phyloP scores from a whole-genome alignment of 179 eudicot genomes.

The Beta lomatogona region DNA sequence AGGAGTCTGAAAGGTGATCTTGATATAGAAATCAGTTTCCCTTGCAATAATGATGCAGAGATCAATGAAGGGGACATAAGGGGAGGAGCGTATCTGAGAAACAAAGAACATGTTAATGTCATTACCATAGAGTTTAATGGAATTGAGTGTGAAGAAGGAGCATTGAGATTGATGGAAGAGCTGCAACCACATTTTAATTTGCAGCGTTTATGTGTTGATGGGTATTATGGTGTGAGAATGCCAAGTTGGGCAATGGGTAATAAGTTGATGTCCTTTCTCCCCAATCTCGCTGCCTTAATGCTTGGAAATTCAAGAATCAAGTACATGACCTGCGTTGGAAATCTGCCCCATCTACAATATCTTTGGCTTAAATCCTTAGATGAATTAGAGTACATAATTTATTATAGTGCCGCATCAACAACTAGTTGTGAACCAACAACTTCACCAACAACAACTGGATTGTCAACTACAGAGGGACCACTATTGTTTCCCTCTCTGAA shows the following conservation, averaged over 20 bases:
- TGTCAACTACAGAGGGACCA: too few relatives aligned
- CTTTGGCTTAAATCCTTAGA: too few relatives aligned
- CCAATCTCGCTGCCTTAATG: not conserved
- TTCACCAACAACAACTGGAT: too few relatives aligned
- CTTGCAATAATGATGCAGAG: not conserved
- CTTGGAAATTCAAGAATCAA: not conserved
- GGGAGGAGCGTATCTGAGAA: slow-evolving; percentile 7
- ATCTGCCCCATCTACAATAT: slow-evolving; percentile 2
- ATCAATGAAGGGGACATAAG: not conserved
- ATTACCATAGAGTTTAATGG: accelerated
- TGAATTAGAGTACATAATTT: slow-evolving; percentile 12
- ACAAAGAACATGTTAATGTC: not conserved
- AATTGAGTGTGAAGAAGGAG: not conserved
- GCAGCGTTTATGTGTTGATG: not conserved
- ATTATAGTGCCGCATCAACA: not conserved
- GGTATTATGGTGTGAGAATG: not conserved
- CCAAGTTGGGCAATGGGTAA: not conserved
- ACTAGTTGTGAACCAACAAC: too few relatives aligned
- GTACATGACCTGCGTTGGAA: not conserved
- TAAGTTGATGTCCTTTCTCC: not conserved
- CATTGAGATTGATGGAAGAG: not conserved
- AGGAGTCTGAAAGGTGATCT: not conserved
- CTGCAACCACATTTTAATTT: slow-evolving; percentile 28
- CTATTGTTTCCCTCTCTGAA: slow-evolving; percentile 13
- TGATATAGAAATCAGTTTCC: not conserved